These are phyloP conservation scores for Xylaria scruposa DNA, from an alignment of 495 filamentous ascomycete genomes.

Conservation along the genomic window DNA sequence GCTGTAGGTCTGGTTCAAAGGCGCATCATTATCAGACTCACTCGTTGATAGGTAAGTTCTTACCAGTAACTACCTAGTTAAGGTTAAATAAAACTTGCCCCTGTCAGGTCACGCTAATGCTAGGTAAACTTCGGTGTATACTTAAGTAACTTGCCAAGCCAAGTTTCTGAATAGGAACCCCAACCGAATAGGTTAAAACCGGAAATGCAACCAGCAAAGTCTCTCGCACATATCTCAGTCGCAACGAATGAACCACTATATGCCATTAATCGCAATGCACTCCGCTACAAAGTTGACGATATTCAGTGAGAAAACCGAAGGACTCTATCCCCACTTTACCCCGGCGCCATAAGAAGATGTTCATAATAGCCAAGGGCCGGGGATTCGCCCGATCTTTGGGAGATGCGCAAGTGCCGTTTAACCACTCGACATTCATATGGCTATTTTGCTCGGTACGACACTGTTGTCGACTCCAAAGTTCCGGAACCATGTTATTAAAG, in stretches of 20 bases:
- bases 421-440: conserved; percentile 43
- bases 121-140: too few species aligned
- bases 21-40: too few species aligned
- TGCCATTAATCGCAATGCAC: not conserved
- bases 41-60: too few species aligned
- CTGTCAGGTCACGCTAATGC: too few species aligned
- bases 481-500: conserved; percentile 37
- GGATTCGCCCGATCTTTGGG: not conserved
- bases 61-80: too few species aligned
- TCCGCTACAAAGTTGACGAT: not conserved
- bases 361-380: conserved; percentile 12
- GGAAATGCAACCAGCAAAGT: not conserved
- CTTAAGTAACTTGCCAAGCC: too few species aligned
- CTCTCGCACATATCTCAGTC: not conserved
- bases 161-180: not conserved
- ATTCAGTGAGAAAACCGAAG: not conserved
- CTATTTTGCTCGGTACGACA: conserved; percentile 42
- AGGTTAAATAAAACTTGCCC: too few species aligned
- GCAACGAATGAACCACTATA: not conserved
- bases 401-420: conserved; percentile 40
- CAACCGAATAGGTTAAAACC: not conserved
- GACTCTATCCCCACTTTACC: conserved; percentile 8
- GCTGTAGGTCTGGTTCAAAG: too few species aligned
- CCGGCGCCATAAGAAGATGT: not conserved
- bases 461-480: conserved; percentile 32